These are phyloP conservation scores for Caloboletus inedulis DNA, from an alignment of 1,284 basidiomycete species.

Conservation along the genomic window DNA sequence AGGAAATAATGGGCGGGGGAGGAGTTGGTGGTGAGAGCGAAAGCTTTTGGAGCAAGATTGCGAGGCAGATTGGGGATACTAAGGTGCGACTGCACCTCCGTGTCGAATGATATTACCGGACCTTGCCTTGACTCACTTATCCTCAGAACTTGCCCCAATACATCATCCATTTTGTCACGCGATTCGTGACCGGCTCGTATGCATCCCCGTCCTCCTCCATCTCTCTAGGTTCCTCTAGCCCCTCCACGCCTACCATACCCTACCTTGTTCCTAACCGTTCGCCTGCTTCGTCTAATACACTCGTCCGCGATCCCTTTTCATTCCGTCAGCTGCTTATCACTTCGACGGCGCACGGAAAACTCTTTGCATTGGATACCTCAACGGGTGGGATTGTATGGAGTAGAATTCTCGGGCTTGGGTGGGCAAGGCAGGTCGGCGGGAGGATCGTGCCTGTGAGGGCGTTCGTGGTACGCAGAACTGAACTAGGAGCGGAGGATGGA, in stretches of 20 bases:
- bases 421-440: slow-evolving; percentile 55
- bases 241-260: slow-evolving; percentile 36
- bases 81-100: slow-evolving; percentile 41
- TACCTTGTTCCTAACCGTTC: slow-evolving; percentile 14
- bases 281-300: slow-evolving; percentile 34
- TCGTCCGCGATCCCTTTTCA: slow-evolving; percentile 79
- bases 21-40: slow-evolving; percentile 34
- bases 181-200: slow-evolving; percentile 75
- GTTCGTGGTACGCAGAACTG: slow-evolving; percentile 20
- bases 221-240: slow-evolving; percentile 29
- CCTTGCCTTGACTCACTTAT: not conserved
- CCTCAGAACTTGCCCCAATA: slow-evolving; percentile 71
- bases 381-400: slow-evolving; percentile 79
- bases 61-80: slow-evolving; percentile 61
- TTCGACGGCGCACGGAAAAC: slow-evolving; percentile 70
- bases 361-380: slow-evolving; percentile 81
- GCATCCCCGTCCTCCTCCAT: slow-evolving; percentile 33
- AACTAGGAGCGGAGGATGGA: not conserved
- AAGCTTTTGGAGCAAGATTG: slow-evolving; percentile 52
- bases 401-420: slow-evolving; percentile 63
- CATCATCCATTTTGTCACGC: slow-evolving; percentile 59
- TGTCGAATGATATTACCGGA: not conserved
- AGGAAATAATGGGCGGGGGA: slow-evolving; percentile 8
- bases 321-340: slow-evolving; percentile 83
- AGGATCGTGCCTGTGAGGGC: slow-evolving; percentile 55